phyloP scores from a whole-genome alignment of 495 filamentous ascomycete genomes.

The Tuber microsphaerosporum region DNA sequence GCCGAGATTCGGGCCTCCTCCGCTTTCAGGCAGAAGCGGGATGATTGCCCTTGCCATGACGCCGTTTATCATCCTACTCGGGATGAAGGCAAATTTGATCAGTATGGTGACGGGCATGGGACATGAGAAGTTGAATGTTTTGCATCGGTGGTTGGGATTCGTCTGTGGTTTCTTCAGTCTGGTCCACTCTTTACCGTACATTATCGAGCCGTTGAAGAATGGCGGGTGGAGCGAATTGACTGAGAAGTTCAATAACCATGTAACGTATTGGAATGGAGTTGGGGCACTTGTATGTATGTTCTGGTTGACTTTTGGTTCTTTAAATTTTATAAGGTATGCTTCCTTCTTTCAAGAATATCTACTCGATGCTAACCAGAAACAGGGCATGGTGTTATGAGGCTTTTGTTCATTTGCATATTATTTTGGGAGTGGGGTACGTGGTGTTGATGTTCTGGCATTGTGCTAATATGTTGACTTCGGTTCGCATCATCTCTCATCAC shows the following conservation, averaged over 20 bases:
- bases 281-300: slow-evolving; percentile 75
- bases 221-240: slow-evolving; percentile 61
- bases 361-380: slow-evolving; percentile 17
- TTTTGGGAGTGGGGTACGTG: slow-evolving; percentile 71
- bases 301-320: slow-evolving; percentile 75
- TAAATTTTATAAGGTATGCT: slow-evolving; percentile 56
- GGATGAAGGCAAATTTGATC: slow-evolving; percentile 85
- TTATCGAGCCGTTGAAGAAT: slow-evolving; percentile 76
- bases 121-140: slow-evolving; percentile 82
- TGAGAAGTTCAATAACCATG: slow-evolving; percentile 56
- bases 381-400: slow-evolving; percentile 65
- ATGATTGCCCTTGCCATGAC: slow-evolving; percentile 93
- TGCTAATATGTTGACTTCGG: slow-evolving; percentile 77
- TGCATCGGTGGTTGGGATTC: slow-evolving; percentile 91
- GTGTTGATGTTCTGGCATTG: slow-evolving; percentile 93
- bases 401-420: slow-evolving; percentile 74
- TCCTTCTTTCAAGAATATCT: slow-evolving; percentile 21
- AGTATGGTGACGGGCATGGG: slow-evolving; percentile 81
- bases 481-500: slow-evolving; percentile 1
- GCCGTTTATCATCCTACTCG: slow-evolving; percentile 84
- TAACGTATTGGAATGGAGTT: slow-evolving; percentile 80
- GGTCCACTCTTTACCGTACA: slow-evolving; percentile 81
- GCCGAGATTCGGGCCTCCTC: slow-evolving; percentile 66
- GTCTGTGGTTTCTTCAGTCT: slow-evolving; percentile 74
- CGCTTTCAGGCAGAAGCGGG: slow-evolving; percentile 77